These are phyloP conservation scores for Ophiocordyceps robertsii DNA, from an alignment of 2,329 filamentous ascomycete species.

Conservation along the genomic window DNA sequence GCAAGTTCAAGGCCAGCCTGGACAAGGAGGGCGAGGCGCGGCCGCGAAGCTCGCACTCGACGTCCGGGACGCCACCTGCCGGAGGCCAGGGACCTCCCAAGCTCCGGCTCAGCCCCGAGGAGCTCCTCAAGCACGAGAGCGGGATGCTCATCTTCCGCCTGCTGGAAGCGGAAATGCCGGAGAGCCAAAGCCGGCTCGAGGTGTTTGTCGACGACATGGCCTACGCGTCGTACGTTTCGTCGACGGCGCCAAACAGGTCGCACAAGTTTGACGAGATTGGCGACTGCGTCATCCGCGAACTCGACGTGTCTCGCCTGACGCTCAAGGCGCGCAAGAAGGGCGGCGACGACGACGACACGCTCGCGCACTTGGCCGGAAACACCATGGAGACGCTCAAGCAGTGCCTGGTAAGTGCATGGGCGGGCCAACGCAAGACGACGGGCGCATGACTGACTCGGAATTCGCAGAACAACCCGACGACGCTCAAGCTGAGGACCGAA, in stretches of 20 bases:
- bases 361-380: constrained; percentile 73
- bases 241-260: constrained; percentile 54
- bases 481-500: constrained; percentile 64
- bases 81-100: constrained; percentile 52
- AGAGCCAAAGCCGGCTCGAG: constrained; percentile 65
- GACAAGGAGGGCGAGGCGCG: constrained; percentile 14
- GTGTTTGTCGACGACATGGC: constrained; percentile 90
- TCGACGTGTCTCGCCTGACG: constrained; percentile 92
- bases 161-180: constrained; percentile 73
- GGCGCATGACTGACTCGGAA: background rate
- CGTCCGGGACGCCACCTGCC: constrained; percentile 12
- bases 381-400: constrained; percentile 81
- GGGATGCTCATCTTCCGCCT: constrained; percentile 91
- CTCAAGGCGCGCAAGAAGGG: constrained; percentile 72
- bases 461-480: constrained; percentile 70
- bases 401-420: constrained; percentile 52
- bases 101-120: constrained; percentile 63
- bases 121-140: constrained; percentile 76
- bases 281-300: constrained; percentile 88
- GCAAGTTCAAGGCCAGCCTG: constrained; percentile 28
- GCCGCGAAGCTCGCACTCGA: constrained; percentile 23
- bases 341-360: constrained; percentile 61
- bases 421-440: background rate
- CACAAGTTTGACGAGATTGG: constrained; percentile 83
- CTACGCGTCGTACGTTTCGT: constrained; percentile 77